These are phyloP conservation scores for Venturia aucupariae DNA, from an alignment of 2,329 filamentous ascomycete species.

Conservation along the genomic window DNA sequence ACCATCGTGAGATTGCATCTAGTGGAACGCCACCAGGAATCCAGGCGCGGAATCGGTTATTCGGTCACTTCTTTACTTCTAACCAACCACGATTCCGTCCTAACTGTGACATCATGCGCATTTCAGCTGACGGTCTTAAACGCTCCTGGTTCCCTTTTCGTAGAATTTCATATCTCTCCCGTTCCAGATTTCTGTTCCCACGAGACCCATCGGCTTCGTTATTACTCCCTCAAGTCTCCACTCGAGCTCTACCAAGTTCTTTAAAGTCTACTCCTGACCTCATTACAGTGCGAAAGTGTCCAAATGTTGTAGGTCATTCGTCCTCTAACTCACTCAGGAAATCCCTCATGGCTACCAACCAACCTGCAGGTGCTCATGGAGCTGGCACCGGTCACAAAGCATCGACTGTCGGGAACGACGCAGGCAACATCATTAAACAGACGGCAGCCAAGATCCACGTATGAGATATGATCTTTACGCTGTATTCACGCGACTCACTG, in stretches of 20 bases:
- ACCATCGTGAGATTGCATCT: background rate
- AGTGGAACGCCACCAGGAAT: background rate
- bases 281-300: background rate
- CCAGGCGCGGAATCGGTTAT: background rate
- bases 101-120: background rate
- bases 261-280: background rate
- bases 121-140: background rate
- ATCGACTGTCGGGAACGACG: slow-evolving; percentile 18
- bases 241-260: background rate
- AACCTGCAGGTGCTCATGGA: background rate
- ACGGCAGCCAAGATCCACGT: slow-evolving; percentile 29
- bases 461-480: slow-evolving; percentile 13
- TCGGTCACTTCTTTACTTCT: background rate
- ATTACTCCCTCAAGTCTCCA: background rate
- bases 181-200: background rate
- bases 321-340: background rate
- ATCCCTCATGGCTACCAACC: background rate
- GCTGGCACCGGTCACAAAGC: background rate
- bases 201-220: background rate
- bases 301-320: background rate
- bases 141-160: background rate
- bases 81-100: background rate
- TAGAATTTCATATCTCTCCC: background rate
- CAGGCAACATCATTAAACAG: slow-evolving; percentile 26
- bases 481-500: slow-evolving; percentile 16